Evolutionary conservation across 495 filamentous ascomycete genomes (phyloP).

Genomic region (Articulospora tetracladia): DNA sequence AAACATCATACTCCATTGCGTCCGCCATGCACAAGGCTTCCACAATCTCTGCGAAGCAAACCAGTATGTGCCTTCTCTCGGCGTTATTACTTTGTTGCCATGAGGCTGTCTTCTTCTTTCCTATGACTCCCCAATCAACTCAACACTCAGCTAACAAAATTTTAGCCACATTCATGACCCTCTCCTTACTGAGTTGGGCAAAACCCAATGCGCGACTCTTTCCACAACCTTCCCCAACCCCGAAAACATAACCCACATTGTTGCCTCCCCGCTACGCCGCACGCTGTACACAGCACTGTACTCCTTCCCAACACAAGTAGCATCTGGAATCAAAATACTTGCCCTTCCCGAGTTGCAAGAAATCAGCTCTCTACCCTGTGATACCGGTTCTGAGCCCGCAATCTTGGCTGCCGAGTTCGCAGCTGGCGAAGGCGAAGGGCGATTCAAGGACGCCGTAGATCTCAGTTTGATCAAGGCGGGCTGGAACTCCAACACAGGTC

Average conservation of each 20-base stretch:
- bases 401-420: slow-evolving; percentile 55
- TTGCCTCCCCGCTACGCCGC: slow-evolving; percentile 79
- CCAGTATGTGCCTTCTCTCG: slow-evolving; percentile 41
- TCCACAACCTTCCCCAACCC: slow-evolving; percentile 59
- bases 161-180: slow-evolving; percentile 60
- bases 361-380: slow-evolving; percentile 70
- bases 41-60: slow-evolving; percentile 78
- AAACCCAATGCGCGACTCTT: slow-evolving; percentile 68
- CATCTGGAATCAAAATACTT: slow-evolving; percentile 40
- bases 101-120: neutral
- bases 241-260: slow-evolving; percentile 61
- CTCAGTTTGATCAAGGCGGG: slow-evolving; percentile 52
- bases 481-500: slow-evolving; percentile 67
- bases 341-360: slow-evolving; percentile 82
- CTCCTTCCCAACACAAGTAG: slow-evolving; percentile 55
- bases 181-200: slow-evolving; percentile 70
- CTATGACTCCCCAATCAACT: neutral
- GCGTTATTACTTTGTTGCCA: neutral
- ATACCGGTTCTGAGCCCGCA: slow-evolving; percentile 60
- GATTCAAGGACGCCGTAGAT: slow-evolving; percentile 50
- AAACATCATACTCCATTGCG: slow-evolving; percentile 3
- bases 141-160: too few species aligned
- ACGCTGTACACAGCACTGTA: slow-evolving; percentile 78
- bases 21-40: slow-evolving; percentile 55
- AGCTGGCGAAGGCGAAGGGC: neutral